Conservation (phyloP, 2,329 filamentous ascomycete species). For the Aspergillus ochraceus region DNA sequence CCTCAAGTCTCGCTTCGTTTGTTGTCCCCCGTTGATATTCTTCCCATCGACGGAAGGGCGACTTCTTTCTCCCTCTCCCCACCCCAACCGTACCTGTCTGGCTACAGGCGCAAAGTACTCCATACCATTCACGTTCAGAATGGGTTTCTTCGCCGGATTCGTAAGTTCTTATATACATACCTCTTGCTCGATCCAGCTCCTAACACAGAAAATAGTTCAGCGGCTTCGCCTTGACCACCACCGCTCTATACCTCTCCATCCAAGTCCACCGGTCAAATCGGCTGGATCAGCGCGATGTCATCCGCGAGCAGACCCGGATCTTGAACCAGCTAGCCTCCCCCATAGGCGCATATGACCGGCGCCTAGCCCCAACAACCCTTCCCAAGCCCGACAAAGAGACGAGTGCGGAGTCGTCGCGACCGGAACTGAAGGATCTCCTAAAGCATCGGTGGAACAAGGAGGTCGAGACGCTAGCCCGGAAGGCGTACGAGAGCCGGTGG, state of each 20-base stretch:
- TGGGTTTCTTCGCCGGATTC: constrained; percentile 54
- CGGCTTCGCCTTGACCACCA: constrained; percentile 73
- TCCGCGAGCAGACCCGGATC: constrained; percentile 45
- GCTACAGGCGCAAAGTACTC: too few species aligned
- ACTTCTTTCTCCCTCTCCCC: neutral
- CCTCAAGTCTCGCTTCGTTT: neutral
- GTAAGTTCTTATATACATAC: constrained; percentile 49
- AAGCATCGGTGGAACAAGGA: constrained; percentile 81
- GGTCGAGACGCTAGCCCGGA: constrained; percentile 64
- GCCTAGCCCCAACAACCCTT: constrained; percentile 20
- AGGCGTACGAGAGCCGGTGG: constrained; percentile 69
- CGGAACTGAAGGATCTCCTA: constrained; percentile 62
- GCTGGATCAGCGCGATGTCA: constrained; percentile 44
- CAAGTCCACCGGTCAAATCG: constrained; percentile 70
- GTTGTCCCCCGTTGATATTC: neutral
- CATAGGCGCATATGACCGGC: constrained; percentile 36
- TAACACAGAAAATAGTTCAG: constrained; percentile 57
- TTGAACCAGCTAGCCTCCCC: constrained; percentile 43
- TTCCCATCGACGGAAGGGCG: neutral
- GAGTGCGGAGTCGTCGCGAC: constrained; percentile 16
- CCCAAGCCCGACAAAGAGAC: neutral
- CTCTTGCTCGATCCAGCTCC: neutral
- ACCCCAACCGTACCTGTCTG: neutral
- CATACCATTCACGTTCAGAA: neutral
- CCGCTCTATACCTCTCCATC: constrained; percentile 69